A percentile compares a stretch with the other conserved stretches of the same genome.
phyloP scores from a whole-genome alignment of 768 basidiomycete genomes.

The Macrolepiota fuliginosa region DNA sequence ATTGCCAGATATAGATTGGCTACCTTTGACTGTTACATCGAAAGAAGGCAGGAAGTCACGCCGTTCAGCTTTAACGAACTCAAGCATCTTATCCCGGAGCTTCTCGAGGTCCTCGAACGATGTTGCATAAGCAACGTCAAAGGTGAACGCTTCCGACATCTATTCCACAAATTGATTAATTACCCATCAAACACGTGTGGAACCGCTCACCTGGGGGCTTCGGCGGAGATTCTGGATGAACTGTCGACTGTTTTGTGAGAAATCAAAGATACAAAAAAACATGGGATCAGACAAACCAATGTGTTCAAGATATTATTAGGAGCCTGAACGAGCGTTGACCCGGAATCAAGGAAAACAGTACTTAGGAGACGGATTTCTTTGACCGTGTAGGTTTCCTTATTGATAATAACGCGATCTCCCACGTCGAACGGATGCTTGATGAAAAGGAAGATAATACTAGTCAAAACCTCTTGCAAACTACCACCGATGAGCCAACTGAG shows the following conservation, averaged over 20 bases:
- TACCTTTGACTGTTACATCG: constrained; percentile 69
- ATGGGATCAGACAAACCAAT: constrained; percentile 34
- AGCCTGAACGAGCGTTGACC: constrained; percentile 64
- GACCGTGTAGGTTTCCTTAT: constrained; percentile 64
- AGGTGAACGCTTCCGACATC: constrained; percentile 81
- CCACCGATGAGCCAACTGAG: constrained; percentile 86
- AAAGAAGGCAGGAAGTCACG: constrained; percentile 77
- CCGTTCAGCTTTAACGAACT: constrained; percentile 65
- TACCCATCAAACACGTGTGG: neutral
- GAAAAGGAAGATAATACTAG: constrained; percentile 89
- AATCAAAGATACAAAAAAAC: neutral
- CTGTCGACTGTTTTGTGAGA: constrained; percentile 28
- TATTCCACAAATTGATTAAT: constrained; percentile 15
- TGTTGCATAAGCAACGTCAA: constrained; percentile 78
- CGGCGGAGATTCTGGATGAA: constrained; percentile 71
- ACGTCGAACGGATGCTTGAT: constrained; percentile 85
- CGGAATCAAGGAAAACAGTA: constrained; percentile 65
- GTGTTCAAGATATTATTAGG: constrained; percentile 63
- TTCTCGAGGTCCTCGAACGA: constrained; percentile 79
- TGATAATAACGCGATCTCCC: constrained; percentile 64
- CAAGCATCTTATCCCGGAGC: constrained; percentile 76
- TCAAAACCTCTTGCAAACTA: constrained; percentile 77
- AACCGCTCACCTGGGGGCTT: constrained; percentile 54
- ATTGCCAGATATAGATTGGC: constrained; percentile 10
- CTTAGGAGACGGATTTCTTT: constrained; percentile 86